phyloP scores from a whole-genome alignment of 306 rosid species.

The Trichosanthes truncata region DNA sequence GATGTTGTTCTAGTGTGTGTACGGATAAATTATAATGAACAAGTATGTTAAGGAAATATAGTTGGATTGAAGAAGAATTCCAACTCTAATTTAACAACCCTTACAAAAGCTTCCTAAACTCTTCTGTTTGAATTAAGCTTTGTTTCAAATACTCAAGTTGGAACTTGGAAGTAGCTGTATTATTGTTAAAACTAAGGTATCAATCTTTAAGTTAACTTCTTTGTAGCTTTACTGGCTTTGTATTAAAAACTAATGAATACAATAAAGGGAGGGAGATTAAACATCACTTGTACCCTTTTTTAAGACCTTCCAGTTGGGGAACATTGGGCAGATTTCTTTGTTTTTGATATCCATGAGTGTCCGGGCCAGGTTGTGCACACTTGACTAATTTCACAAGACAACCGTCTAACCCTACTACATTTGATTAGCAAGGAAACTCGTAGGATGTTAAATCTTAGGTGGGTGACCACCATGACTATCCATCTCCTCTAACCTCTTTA shows the following conservation, averaged over 20 bases:
- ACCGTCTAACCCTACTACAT: too few species aligned
- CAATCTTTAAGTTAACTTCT: not conserved
- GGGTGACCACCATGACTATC: too few species aligned
- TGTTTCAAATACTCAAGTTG: not conserved
- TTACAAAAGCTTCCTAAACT: not conserved
- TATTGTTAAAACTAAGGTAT: not conserved
- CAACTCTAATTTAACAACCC: not conserved
- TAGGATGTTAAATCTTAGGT: too few species aligned
- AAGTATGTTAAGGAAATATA: not conserved
- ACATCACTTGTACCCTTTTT: not conserved
- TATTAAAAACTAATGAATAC: not conserved
- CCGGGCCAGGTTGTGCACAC: too few species aligned
- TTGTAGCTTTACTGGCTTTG: not conserved
- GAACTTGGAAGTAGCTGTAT: not conserved
- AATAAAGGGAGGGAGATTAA: not conserved
- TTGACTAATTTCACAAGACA: too few species aligned
- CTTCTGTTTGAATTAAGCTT: not conserved
- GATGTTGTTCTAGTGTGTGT: not conserved
- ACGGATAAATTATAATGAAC: not conserved
- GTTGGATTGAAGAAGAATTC: not conserved
- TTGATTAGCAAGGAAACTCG: too few species aligned
- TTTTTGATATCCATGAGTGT: too few species aligned
- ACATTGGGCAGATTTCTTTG: too few species aligned
- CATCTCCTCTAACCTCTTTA: too few species aligned
- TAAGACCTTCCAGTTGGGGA: too few species aligned